A percentile compares a stretch with the other conserved stretches of the same genome.
Conservation (phyloP, 495 filamentous ascomycete genomes). For the Corynascus novoguineensis region DNA sequence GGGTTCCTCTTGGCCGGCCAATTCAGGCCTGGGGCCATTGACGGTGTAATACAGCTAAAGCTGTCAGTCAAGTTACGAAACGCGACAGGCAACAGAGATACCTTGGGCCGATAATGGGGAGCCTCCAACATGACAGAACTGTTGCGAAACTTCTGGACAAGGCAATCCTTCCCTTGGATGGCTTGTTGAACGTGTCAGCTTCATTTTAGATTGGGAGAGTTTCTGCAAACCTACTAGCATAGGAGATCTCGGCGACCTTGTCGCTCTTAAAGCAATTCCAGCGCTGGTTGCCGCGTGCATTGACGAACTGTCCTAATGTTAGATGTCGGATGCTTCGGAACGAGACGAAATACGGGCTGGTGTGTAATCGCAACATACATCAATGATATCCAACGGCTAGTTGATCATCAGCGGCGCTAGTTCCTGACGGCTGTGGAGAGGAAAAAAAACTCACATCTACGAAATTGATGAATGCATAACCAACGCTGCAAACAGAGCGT, state of each 20-base stretch:
- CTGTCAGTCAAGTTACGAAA: slow-evolving; percentile 11
- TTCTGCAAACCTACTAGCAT: slow-evolving; percentile 67
- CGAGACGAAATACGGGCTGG: background rate
- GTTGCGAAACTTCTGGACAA: slow-evolving; percentile 93
- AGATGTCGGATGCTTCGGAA: slow-evolving; percentile 19
- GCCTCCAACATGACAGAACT: slow-evolving; percentile 89
- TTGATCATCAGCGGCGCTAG: slow-evolving; percentile 26
- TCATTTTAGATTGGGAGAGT: background rate
- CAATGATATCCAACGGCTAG: slow-evolving; percentile 66
- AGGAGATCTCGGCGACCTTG: slow-evolving; percentile 86
- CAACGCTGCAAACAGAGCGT: slow-evolving; percentile 58
- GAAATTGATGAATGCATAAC: slow-evolving; percentile 98
- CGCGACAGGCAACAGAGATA: slow-evolving; percentile 28
- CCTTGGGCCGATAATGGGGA: slow-evolving; percentile 76
- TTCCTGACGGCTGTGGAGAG: background rate
- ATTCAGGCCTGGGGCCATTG: slow-evolving; percentile 38
- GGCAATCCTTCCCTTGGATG: slow-evolving; percentile 83
- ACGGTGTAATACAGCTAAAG: slow-evolving; percentile 47
- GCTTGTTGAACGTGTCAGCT: slow-evolving; percentile 47
- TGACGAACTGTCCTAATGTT: slow-evolving; percentile 58
- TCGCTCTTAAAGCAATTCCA: slow-evolving; percentile 83
- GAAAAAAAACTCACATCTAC: slow-evolving; percentile 55
- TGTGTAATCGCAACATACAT: slow-evolving; percentile 43
- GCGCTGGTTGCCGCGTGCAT: slow-evolving; percentile 59
- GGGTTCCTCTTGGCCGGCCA: slow-evolving; percentile 55